Evolutionary conservation across 139 green algal genomes (phyloP).

Genomic region (Chlorella sorokiniana): DNA sequence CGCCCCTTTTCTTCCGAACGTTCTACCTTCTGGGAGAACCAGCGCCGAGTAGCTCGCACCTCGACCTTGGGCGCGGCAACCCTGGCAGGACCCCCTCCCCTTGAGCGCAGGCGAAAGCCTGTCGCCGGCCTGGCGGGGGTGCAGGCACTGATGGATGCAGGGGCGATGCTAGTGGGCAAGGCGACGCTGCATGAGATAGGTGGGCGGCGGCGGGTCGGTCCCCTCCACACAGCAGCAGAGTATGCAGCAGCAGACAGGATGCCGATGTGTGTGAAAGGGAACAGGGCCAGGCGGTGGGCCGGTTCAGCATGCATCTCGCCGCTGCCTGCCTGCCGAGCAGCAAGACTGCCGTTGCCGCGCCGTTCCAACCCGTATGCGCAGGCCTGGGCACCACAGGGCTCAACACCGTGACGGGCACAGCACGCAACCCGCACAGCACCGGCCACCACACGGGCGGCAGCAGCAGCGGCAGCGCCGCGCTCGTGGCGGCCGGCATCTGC

Average conservation of each 20-base stretch:
- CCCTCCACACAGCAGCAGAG: too few species aligned
- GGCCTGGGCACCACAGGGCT: slow-evolving; percentile 56
- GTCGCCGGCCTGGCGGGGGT: slow-evolving; percentile 38
- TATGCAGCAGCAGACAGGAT: too few species aligned
- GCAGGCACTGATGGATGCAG: slow-evolving; percentile 48
- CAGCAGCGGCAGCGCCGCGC: slow-evolving; percentile 66
- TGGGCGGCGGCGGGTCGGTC: not conserved
- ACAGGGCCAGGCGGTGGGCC: too few species aligned
- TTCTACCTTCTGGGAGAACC: too few species aligned
- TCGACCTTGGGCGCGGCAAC: not conserved
- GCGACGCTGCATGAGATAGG: slow-evolving; percentile 76
- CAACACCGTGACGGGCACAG: slow-evolving; percentile 56
- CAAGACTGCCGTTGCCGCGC: too few species aligned
- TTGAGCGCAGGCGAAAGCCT: slow-evolving; percentile 5
- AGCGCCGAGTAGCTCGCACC: too few species aligned
- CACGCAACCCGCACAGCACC: slow-evolving; percentile 67
- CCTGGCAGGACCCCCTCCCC: not conserved
- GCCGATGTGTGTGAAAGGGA: too few species aligned
- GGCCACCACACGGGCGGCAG: slow-evolving; percentile 58
- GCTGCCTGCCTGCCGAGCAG: too few species aligned
- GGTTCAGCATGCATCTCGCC: too few species aligned
- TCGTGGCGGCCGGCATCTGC: slow-evolving; percentile 74
- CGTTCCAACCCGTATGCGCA: not conserved
- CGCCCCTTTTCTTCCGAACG: not conserved
- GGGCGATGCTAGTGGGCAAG: slow-evolving; percentile 81